Conservation (phyloP, 2,329 filamentous ascomycete genomes). For the Aureobasidium musti region DNA sequence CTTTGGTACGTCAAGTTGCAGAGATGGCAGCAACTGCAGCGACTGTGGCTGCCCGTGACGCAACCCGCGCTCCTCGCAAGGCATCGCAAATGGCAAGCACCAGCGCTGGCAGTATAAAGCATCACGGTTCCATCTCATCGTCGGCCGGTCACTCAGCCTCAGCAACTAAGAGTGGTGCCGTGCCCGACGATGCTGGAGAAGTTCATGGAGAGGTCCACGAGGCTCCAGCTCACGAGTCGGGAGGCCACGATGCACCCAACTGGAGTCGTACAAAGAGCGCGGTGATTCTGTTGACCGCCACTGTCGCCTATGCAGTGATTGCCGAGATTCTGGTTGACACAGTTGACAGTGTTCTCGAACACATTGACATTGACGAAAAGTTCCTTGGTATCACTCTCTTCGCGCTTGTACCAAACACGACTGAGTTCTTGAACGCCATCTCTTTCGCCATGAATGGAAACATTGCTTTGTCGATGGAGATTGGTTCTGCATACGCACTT, state of each 20-base stretch:
- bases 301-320: slow-evolving; percentile 91
- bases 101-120: slow-evolving; percentile 31
- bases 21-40: slow-evolving; percentile 93
- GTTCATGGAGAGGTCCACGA: slow-evolving; percentile 45
- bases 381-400: slow-evolving; percentile 97
- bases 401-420: slow-evolving; percentile 95
- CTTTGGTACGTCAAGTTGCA: slow-evolving; percentile 80
- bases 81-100: slow-evolving; percentile 48
- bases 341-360: slow-evolving; percentile 91
- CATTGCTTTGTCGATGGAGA: slow-evolving; percentile 98
- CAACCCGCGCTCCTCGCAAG: slow-evolving; percentile 57
- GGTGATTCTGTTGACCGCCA: slow-evolving; percentile 84
- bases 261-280: slow-evolving; percentile 93
- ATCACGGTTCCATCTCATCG: slow-evolving; percentile 34
- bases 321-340: slow-evolving; percentile 96
- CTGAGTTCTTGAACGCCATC: slow-evolving; percentile 98
- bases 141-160: slow-evolving; percentile 1
- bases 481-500: slow-evolving; percentile 92
- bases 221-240: slow-evolving; percentile 56
- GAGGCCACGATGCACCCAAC: slow-evolving; percentile 96
- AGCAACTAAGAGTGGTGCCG: slow-evolving; percentile 33
- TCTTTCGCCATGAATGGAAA: slow-evolving; percentile 99
- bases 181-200: slow-evolving; percentile 43
- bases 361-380: slow-evolving; percentile 91
- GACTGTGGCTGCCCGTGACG: slow-evolving; percentile 80